Conservation (phyloP, 192 early-diverging fungal species). For the Oehlia diaphana region DNA sequence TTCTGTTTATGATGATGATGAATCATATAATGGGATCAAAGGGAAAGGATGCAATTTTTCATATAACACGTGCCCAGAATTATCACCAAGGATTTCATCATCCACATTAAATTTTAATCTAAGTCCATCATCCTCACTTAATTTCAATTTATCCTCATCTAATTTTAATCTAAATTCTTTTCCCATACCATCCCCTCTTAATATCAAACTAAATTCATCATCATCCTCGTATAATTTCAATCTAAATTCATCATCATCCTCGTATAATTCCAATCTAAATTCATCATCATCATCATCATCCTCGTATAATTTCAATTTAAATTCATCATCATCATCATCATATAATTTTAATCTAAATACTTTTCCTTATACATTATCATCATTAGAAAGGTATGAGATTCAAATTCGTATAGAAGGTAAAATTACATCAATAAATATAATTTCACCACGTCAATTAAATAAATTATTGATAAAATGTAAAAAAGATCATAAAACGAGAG, state of each 20-base stretch:
- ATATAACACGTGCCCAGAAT: background rate
- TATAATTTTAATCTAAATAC: background rate
- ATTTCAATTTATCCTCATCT: no score
- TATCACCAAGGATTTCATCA: background rate
- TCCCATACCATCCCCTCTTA: no score
- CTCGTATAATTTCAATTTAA: background rate
- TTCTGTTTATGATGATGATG: background rate
- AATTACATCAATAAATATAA: background rate
- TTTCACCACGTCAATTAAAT: background rate
- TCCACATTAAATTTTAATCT: background rate
- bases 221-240: no score
- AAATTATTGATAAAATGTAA: background rate
- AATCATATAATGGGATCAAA: no score
- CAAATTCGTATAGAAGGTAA: background rate
- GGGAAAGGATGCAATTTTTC: background rate
- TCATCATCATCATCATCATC: no score
- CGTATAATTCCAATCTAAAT: no score
- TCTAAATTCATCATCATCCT: no score
- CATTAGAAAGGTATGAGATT: background rate
- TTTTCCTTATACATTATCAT: background rate
- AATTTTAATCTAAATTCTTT: no score
- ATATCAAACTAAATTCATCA: no score
- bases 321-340: background rate
- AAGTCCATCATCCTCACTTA: background rate
- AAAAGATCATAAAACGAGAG: background rate